Base-by-base conservation (phyloP, 2,329 filamentous ascomycete species). In the Apiospora hydei region DNA sequence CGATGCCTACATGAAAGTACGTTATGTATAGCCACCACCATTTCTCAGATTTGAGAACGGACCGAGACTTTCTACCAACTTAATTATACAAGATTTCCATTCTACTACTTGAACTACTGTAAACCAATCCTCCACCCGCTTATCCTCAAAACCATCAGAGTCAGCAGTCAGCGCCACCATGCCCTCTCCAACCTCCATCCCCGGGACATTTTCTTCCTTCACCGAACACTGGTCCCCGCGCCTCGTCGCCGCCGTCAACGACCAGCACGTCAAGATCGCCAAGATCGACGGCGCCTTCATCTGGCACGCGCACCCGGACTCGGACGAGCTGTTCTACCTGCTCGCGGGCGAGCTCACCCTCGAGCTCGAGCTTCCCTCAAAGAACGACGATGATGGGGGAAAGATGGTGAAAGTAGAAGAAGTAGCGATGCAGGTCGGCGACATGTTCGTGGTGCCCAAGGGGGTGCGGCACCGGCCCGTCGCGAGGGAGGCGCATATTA, bases 251-350 rank as follows among this genome's bases (percentile, higher is more conserved):
- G 66, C 66, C 66, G 66, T 68, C 66, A 68, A 68, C 66, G 66
- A 68, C 66, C 66, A 68, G n/a, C n/a, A 68, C 66, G 41, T 68
- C 41, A 68, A 68, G 66, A 68, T 68, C 44, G 66, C 66, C 41
- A 68, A 68, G 44, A 68, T 68, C 41, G 66, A 68, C 44, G 66
- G 66, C 8, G n/a, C 66, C 41, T 68, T 68, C 44, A 47, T 68
- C 66, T 68, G 66, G 66, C 66, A 68, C 43, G 41, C 66, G 66
- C 66, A 68, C 43, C 41, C 66, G 66, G 66, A 68, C 66, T 68
- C 66, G 66, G 66, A 68, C 14, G 66, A 68, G 66, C 66, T 68
- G 43, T 68, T 68, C 41, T 68, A 68, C 66, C 66, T 68, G n/a
- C 44, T 68, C 41, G 66, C n/a, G n/a, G 66, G 66, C 1, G 66